These are phyloP conservation scores for Aegilops sharonensis DNA, from an alignment of 176 grass and related monocot genomes.

Conservation along the genomic window DNA sequence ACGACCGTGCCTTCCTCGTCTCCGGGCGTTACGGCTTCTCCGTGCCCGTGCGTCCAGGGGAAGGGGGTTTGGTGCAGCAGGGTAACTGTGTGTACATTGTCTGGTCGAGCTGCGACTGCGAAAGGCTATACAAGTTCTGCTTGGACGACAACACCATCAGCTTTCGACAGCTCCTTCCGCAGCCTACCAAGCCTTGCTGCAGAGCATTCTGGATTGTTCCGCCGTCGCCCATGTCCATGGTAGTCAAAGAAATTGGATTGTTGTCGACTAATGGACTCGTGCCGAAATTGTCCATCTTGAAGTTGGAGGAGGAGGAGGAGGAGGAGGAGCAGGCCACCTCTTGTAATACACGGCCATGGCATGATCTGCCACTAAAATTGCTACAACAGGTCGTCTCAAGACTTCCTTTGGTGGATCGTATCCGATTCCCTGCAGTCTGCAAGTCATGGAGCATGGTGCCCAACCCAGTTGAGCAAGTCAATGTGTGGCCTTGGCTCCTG, in stretches of 20 bases:
- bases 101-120: background rate
- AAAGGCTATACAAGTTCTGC: background rate
- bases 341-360: background rate
- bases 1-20: no score
- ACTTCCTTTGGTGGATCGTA: no score
- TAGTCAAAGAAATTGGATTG: background rate
- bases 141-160: background rate
- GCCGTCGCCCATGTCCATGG: background rate
- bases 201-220: background rate
- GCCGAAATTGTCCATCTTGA: background rate
- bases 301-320: background rate
- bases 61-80: background rate
- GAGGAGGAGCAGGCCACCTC: background rate
- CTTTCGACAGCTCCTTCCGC: background rate
- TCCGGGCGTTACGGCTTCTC: no score
- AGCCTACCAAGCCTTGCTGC: background rate
- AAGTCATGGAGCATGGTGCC: background rate
- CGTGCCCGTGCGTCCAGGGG: no score
- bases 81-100: background rate
- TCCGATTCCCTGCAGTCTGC: background rate
- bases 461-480: background rate
- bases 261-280: background rate
- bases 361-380: no score
- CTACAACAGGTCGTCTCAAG: no score
- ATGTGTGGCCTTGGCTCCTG: slow-evolving; percentile 2